Percentiles rank a stretch among this genome's conserved stretches.
Evolutionary conservation across 2,329 filamentous ascomycete species (phyloP).

Genomic region (Claviceps sorghi): DNA sequence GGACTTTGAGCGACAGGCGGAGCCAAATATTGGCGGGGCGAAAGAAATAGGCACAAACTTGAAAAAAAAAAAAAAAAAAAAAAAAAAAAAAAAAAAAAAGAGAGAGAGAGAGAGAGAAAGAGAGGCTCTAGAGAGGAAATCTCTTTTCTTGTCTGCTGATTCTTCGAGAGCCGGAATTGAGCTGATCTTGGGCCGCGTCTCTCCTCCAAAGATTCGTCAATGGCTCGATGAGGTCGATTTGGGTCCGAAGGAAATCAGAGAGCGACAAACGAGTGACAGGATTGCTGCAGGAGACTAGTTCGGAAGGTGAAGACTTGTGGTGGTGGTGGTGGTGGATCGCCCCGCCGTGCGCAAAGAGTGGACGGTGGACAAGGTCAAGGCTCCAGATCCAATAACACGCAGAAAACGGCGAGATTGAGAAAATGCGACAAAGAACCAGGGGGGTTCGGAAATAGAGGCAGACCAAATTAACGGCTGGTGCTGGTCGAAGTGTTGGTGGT

Average conservation of each 20-base stretch:
- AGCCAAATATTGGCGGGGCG: conserved; percentile 1
- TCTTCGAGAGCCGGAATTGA: background rate
- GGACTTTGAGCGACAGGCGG: background rate
- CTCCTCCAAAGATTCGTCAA: background rate
- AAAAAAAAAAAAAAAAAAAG: background rate
- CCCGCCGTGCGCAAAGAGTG: conserved; percentile 1
- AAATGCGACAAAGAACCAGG: background rate
- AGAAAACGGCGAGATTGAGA: background rate
- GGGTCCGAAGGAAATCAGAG: background rate
- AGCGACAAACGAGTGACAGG: conserved; percentile 1
- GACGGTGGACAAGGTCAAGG: conserved; percentile 2
- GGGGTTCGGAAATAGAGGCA: background rate
- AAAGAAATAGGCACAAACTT: background rate
- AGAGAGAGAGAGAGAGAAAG: background rate
- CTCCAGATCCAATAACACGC: background rate
- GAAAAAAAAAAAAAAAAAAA: background rate
- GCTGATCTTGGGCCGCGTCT: background rate
- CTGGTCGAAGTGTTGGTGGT: background rate
- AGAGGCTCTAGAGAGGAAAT: background rate
- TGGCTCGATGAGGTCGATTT: background rate
- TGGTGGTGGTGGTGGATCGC: conserved; percentile 4
- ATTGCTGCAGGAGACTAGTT: background rate
- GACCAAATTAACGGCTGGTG: no score
- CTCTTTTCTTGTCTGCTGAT: background rate
- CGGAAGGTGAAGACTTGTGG: background rate